Evolutionary conservation across 345 rosid species (phyloP), one percentile per base, ranked within the genome.

Genomic region (Eutrema japonicum): DNA sequence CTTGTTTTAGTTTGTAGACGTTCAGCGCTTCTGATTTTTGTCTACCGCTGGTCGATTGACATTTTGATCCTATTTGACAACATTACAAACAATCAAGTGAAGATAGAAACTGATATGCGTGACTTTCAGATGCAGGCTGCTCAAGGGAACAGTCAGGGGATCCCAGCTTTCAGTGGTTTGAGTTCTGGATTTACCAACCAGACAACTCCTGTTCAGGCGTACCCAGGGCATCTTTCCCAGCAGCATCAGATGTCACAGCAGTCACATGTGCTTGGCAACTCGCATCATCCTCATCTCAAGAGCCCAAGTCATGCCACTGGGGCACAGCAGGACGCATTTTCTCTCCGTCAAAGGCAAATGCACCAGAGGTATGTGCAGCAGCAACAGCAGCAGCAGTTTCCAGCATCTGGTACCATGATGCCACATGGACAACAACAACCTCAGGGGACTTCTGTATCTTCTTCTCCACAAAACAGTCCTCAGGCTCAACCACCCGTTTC

Each of bases 351-450:
- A 70, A 86, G 96, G 86, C 94, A 87, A 66, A 82, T 81, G 78
- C 96, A 88, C 75, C 96, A 92, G 79, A 87, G 85, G 52, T 82
- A 68, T 80, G 71, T 89, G 80, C 89, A 86, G 72, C 96, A 85
- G 59, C 90, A 87, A 60, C 89, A 84, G 63, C 88, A 84, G 57
- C 89, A 85, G 71, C 96, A 86, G 72, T 74, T 84, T 75, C 74
- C 88, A 67, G 81, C 87, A 69, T 86, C 96, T 64, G 74, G 86
- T 66, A 63, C 83, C 66, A 66, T 79, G 73, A 75, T 84, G 88
- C 81, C 89, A 9, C 96, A 86, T 57, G 82, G 77, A 49, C 93
- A 88, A 67, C 90, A 72, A 69, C 90, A 72, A 71, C 47, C 87
- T 70, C 99, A 88, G 78, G 84, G 84, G 38, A 89, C 93, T 43